A percentile compares a stretch with the other conserved stretches of the same genome.
phyloP scores from a whole-genome alignment of 768 basidiomycete species.

The Sistotremastrum niveocremeum region DNA sequence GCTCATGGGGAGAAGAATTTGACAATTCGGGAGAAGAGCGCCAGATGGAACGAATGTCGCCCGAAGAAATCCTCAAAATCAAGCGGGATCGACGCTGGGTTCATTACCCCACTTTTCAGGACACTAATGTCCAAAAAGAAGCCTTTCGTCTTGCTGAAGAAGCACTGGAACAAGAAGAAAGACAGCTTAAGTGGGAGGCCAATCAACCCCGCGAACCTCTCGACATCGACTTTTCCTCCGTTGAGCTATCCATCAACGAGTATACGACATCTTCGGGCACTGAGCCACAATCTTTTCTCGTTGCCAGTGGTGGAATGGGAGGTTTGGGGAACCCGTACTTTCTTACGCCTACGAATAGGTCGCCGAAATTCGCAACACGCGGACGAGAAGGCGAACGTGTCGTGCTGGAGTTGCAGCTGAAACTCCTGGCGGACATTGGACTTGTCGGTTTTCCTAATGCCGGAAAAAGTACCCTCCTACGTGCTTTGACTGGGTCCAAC shows the following conservation, averaged over 20 bases:
- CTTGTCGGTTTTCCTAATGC: conserved; percentile 95
- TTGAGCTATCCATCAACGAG: conserved; percentile 48
- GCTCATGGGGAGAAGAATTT: conserved; percentile 50
- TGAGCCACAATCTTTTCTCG: conserved; percentile 37
- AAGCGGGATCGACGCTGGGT: conserved; percentile 62
- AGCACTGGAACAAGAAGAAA: conserved; percentile 44
- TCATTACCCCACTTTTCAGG: conserved; percentile 59
- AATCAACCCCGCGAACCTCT: conserved; percentile 23
- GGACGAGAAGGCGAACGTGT: conserved; percentile 66
- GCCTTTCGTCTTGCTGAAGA: conserved; percentile 62
- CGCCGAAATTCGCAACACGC: conserved; percentile 77
- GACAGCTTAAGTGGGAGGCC: conserved; percentile 37
- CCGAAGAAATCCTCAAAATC: conserved; percentile 36
- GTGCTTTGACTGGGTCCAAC: conserved; percentile 77
- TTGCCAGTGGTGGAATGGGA: conserved; percentile 66
- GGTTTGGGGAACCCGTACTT: conserved; percentile 90
- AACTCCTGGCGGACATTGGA: conserved; percentile 88
- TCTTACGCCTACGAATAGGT: conserved; percentile 47
- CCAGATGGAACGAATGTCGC: conserved; percentile 31
- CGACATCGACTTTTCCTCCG: conserved; percentile 7
- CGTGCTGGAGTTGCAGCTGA: conserved; percentile 82
- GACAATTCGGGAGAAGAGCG: conserved; percentile 61
- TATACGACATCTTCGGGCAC: conserved; percentile 32
- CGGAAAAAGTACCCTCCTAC: conserved; percentile 82
- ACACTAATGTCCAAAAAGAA: conserved; percentile 48